These are phyloP conservation scores for Stereum hirsutum DNA, from an alignment of 1,284 basidiomycete species.

Conservation along the genomic window DNA sequence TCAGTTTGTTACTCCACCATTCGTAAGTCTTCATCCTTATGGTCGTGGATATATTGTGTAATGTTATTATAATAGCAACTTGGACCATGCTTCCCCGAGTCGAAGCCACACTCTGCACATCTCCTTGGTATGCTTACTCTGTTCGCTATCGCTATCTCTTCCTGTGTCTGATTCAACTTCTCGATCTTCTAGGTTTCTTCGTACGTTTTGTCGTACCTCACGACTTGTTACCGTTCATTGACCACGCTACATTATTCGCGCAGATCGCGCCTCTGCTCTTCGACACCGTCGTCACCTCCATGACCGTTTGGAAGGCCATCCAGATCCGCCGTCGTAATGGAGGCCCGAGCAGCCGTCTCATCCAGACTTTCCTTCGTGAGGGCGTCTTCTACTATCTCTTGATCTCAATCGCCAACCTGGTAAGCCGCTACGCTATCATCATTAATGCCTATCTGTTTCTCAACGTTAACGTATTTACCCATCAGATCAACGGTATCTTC, in stretches of 20 bases:
- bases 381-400: constrained; percentile 76
- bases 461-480: background rate
- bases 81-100: constrained; percentile 69
- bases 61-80: constrained; percentile 22
- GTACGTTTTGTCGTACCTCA: constrained; percentile 28
- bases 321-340: constrained; percentile 62
- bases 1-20: constrained; percentile 54
- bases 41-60: constrained; percentile 2
- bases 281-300: constrained; percentile 67
- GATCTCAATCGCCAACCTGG: constrained; percentile 71
- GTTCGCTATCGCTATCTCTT: background rate
- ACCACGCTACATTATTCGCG: constrained; percentile 3
- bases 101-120: constrained; percentile 70
- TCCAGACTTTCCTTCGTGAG: constrained; percentile 76
- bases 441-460: background rate
- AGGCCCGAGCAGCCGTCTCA: constrained; percentile 65
- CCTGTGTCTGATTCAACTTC: constrained; percentile 10
- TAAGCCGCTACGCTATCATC: constrained; percentile 18
- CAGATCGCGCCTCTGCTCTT: constrained; percentile 72
- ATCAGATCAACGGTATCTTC: constrained; percentile 69
- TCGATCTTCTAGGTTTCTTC: constrained; percentile 49
- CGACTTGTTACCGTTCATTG: constrained; percentile 4
- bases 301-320: constrained; percentile 70
- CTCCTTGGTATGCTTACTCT: constrained; percentile 44
- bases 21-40: constrained; percentile 31